Conservation (phyloP, 805 yeast species). For the Starmerella vitae region DNA sequence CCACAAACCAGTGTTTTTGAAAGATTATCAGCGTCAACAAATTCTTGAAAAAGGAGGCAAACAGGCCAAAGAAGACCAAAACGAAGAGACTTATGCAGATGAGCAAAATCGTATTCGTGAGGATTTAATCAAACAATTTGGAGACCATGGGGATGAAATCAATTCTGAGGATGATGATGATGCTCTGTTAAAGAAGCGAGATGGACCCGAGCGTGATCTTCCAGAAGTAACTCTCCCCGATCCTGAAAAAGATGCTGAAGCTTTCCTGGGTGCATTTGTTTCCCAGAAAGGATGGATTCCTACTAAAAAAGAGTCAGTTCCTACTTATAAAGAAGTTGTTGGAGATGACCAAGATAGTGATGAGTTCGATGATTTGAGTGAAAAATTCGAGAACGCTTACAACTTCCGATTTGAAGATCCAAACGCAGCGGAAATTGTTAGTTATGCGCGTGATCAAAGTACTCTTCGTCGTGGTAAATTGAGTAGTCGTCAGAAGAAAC, state of each 20-base stretch:
- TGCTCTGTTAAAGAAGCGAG: conserved; percentile 48
- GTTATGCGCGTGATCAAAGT: conserved; percentile 87
- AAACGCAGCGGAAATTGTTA: conserved; percentile 74
- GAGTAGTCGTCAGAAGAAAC: conserved; percentile 63
- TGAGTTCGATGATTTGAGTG: conserved; percentile 85
- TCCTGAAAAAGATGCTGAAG: conserved; percentile 47
- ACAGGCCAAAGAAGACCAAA: conserved; percentile 35
- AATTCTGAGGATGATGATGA: conserved; percentile 32
- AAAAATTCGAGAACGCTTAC: conserved; percentile 79
- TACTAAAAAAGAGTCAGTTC: conserved; percentile 31
- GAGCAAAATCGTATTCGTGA: conserved; percentile 63
- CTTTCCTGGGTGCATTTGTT: conserved; percentile 60
- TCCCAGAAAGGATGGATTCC: conserved; percentile 85
- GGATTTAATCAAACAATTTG: conserved; percentile 63
- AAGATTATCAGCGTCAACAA: conserved; percentile 83
- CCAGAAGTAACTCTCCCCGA: conserved; percentile 38
- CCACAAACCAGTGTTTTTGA: conserved; percentile 65
- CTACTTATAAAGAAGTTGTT: conserved; percentile 27
- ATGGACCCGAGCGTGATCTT: conserved; percentile 31
- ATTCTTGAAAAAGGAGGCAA: conserved; percentile 48
- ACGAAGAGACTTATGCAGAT: conserved; percentile 47
- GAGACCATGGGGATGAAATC: conserved; percentile 34
- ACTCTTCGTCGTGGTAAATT: conserved; percentile 72
- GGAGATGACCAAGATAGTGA: conserved; percentile 56
- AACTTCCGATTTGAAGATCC: conserved; percentile 93